Evolutionary conservation across 441 rosid genomes (phyloP).

Genomic region (Omphalea diandra): DNA sequence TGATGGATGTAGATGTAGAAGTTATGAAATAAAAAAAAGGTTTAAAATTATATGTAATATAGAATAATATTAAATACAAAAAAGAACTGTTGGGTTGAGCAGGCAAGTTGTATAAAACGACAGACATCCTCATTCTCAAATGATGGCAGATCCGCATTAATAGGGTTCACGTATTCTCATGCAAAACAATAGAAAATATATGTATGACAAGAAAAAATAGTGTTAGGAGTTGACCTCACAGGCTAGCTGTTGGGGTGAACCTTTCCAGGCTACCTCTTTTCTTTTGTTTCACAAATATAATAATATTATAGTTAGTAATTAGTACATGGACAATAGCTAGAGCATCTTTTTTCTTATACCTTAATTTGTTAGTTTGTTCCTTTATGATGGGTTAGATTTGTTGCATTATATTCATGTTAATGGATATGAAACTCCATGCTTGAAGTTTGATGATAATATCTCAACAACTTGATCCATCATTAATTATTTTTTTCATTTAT

Average conservation of each 20-base stretch:
- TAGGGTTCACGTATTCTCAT: conserved; percentile 47
- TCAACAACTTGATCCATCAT: too few species aligned
- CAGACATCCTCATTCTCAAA: conserved; percentile 57
- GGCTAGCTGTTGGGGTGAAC: conserved; percentile 31
- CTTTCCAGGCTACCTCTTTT: conserved; percentile 11
- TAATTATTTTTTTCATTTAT: too few species aligned
- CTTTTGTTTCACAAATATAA: too few species aligned
- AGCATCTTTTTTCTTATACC: too few species aligned
- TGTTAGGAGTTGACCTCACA: conserved; percentile 58
- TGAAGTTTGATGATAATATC: too few species aligned
- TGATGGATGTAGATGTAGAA: conserved; percentile 13
- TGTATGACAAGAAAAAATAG: conserved; percentile 22
- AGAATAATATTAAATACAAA: neutral
- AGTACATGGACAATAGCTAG: too few species aligned
- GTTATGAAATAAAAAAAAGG: conserved; percentile 3
- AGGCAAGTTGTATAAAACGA: conserved; percentile 32
- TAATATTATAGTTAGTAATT: too few species aligned
- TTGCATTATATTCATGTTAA: too few species aligned
- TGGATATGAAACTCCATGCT: too few species aligned
- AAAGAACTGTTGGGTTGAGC: conserved; percentile 1
- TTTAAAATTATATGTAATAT: neutral
- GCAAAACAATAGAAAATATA: conserved; percentile 19
- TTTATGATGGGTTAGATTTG: too few species aligned
- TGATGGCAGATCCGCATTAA: conserved; percentile 59
- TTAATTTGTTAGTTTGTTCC: too few species aligned